Evolutionary conservation across 2,329 filamentous ascomycete genomes (phyloP), one percentile per base, ranked within the genome.

Genomic region (Fusarium oxysporum): DNA sequence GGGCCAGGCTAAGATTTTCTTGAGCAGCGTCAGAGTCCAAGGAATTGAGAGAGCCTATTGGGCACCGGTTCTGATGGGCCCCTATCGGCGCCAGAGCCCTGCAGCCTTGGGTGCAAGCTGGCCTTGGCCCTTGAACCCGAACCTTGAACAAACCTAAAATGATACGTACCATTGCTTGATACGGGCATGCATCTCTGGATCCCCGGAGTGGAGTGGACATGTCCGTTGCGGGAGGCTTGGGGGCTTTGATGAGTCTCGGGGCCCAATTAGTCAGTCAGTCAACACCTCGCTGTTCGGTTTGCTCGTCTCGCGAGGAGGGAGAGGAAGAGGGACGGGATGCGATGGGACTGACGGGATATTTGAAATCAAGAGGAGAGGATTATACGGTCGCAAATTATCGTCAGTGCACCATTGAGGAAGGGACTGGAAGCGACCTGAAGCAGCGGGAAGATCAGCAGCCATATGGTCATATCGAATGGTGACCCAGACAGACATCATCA

Each of bases 31-130:
- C 58, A 67, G 57, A 64, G 58, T 59, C 5, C n/a, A 47, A 62
- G 54, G 63, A 65, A 77, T 77, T 76, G 73, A 45, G 60, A 62
- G 56, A 69, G 41, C 43, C 50, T 57, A 73, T 73, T 73, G 71
- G 71, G 71, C 54, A 60, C 58, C 58, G 43, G 25, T 32, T 37
- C 55, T 37, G 58, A 67, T 70, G 65, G 70, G 40, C 40, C 61
- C 57, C 57, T 73, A 58, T 68, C 47, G 59, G 71, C 59, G 71
- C 65, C 51, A 58, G 67, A 71, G 59, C 71, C 71, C 67, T 71
- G 71, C 48, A 56, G 63, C 53, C 65, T 45, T 48, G 47, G 55
- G 38, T 50, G 54, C 48, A 53, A 72, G 54, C 56, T 73, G 53
- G 70, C 64, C 62, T 68, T 72, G 55, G 71, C 57, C 71, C 51